Base-by-base conservation (phyloP, 1,284 basidiomycete genomes). In the Apiotrichum siamense region DNA sequence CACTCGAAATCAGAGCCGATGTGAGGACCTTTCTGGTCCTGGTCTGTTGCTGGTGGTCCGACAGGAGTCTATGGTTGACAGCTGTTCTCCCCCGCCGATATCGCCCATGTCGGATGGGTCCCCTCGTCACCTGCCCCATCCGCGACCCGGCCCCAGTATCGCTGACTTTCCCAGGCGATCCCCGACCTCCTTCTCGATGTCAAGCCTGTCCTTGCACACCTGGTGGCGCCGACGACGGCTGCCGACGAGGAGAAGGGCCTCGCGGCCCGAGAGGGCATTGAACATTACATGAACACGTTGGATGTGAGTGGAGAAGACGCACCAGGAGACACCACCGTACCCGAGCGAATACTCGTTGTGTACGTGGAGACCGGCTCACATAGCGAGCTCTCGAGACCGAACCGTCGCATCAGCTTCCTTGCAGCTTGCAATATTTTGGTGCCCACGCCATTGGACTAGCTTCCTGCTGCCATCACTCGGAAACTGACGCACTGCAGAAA, bases 191-290 rank as follows among this genome's bases (percentile, higher is more conserved):
- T 72, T 2, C 41, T 59, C 6, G 63, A 52, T 25, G 49, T 70
- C 32, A 72, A 72, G 50, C 70, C 70, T 4, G 59, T 72, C 2
- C 57, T 72, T 20, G 44, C 63, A 7, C 64, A 70, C 40, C 59
- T 70, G 12, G 40, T 38, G 17, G 45, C 59, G n/a, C 45, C 58
- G 11, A 44, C 29, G 7, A 25, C 44, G 9, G 18, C 38, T 4
- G 18, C 44, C 26, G 63, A 63, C 49, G 62, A 65, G 49, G 43
- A 37, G 11, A 49, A 52, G 31, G 61, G 58, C 10, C 48, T 60
- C 4, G 42, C 47, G 4, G 65, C 64, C 21, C 52, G 63, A 27
- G 58, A 64, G 15, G 61, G 59, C 23, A 58, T 67, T 7, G 66
- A 67, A 45, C 46, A 56, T 27, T 72, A 70, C 52, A 64, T 72